phyloP scores from a whole-genome alignment of 2,329 filamentous ascomycete genomes.

The Penicillium sp. region DNA sequence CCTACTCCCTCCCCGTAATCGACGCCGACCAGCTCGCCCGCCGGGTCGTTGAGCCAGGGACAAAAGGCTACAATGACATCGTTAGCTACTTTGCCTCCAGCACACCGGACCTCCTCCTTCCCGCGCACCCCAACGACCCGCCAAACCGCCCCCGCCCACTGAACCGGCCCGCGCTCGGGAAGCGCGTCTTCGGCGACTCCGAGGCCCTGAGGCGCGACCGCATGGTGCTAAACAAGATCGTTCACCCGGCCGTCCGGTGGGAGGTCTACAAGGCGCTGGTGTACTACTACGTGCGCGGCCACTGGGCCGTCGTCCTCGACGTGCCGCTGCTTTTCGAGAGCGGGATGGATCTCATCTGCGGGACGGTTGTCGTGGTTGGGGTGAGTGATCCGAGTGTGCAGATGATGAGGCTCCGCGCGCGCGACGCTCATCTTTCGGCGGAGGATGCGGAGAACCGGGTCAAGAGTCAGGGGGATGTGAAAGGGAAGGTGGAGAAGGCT shows the following conservation, averaged over 20 bases:
- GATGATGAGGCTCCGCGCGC: constrained; percentile 74
- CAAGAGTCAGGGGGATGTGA: constrained; percentile 82
- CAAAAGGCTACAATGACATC: constrained; percentile 80
- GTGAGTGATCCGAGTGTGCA: constrained; percentile 80
- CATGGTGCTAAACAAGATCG: constrained; percentile 81
- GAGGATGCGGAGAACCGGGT: constrained; percentile 90
- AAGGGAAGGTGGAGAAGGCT: constrained; percentile 78
- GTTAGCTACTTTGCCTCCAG: constrained; percentile 78
- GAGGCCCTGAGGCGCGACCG: constrained; percentile 74
- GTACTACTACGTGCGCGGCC: constrained; percentile 72
- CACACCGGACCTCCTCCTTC: constrained; percentile 83
- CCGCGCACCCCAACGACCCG: constrained; percentile 49
- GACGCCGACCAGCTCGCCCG: constrained; percentile 93
- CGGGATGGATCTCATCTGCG: constrained; percentile 82
- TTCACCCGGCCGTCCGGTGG: constrained; percentile 85
- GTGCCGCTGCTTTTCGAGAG: constrained; percentile 91
- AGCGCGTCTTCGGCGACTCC: constrained; percentile 81
- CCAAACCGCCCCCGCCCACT: constrained; percentile 59
- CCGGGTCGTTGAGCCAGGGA: constrained; percentile 92
- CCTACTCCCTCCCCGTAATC: constrained; percentile 86
- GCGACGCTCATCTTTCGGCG: constrained; percentile 78
- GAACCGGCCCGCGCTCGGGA: constrained; percentile 83
- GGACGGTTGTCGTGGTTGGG: constrained; percentile 83
- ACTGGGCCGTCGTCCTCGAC: constrained; percentile 91
- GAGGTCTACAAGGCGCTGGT: constrained; percentile 80